phyloP scores from a whole-genome alignment of 192 early-diverging fungal genomes.

The Umbelopsis vinacea region DNA sequence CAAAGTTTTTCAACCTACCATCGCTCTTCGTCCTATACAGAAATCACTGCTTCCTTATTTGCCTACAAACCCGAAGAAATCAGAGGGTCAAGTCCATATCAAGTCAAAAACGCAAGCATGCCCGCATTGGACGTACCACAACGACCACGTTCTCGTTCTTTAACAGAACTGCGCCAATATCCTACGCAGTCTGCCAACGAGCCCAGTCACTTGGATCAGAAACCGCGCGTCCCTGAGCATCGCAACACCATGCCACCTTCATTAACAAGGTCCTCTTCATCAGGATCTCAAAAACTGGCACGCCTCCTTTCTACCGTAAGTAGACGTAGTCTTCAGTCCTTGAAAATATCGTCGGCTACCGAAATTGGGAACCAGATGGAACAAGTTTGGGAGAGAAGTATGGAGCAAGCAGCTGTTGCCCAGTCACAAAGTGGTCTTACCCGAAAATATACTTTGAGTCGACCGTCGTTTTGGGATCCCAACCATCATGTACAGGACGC shows the following conservation, averaged over 20 bases:
- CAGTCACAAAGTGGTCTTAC: not conserved
- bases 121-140: not conserved
- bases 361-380: not conserved
- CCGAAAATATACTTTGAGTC: constrained; percentile 10
- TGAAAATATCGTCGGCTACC: not conserved
- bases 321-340: not conserved
- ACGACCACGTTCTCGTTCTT: not conserved
- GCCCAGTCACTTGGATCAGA: not conserved
- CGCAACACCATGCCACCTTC: not conserved
- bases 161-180: not conserved
- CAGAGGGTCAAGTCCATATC: not conserved
- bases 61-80: constrained; percentile 8
- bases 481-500: not conserved
- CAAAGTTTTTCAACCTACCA: constrained; percentile 3
- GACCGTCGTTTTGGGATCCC: constrained; percentile 9
- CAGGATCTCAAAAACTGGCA: constrained; percentile 2
- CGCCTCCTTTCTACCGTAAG: constrained; percentile 7
- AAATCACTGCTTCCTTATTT: not conserved
- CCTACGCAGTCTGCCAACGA: not conserved
- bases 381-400: not conserved
- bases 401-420: not conserved
- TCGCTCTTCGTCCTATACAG: not conserved
- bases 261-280: not conserved
- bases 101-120: not conserved
- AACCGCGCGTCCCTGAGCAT: not conserved